phyloP scores from a whole-genome alignment of 1,139 yeast species.

The Meyerozyma athensensis region DNA sequence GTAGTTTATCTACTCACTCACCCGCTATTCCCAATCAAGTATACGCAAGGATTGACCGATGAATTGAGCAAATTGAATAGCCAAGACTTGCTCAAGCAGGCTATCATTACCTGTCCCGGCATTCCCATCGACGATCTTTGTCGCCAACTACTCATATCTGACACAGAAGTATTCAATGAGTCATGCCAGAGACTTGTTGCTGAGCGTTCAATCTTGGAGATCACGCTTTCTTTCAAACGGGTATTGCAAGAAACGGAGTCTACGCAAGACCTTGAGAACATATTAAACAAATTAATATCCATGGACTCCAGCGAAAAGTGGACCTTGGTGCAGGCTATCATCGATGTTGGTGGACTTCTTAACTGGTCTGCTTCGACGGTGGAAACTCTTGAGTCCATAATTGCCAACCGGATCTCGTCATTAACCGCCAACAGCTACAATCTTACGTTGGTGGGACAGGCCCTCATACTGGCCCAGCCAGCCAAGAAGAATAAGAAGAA shows the following conservation, averaged over 20 bases:
- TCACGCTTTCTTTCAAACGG: slow-evolving; percentile 31
- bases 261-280: slow-evolving; percentile 14
- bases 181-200: slow-evolving; percentile 60
- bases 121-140: slow-evolving; percentile 61
- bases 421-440: slow-evolving; percentile 49
- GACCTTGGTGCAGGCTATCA: slow-evolving; percentile 54
- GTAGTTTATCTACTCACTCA: slow-evolving; percentile 76
- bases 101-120: slow-evolving; percentile 73
- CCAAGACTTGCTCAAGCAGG: slow-evolving; percentile 61
- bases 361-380: slow-evolving; percentile 54
- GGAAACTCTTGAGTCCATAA: slow-evolving; percentile 35
- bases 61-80: slow-evolving; percentile 28
- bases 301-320: slow-evolving; percentile 34
- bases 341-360: slow-evolving; percentile 72
- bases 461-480: slow-evolving; percentile 25
- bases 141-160: slow-evolving; percentile 50
- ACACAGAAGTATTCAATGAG: slow-evolving; percentile 64
- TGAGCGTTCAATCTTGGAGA: slow-evolving; percentile 50
- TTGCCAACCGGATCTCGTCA: slow-evolving; percentile 47
- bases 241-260: slow-evolving; percentile 13
- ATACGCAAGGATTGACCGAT: slow-evolving; percentile 48
- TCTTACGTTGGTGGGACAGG: slow-evolving; percentile 53
- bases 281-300: slow-evolving; percentile 29
- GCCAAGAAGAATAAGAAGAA: slow-evolving; percentile 17
- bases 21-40: slow-evolving; percentile 70